A percentile compares a stretch with the other conserved stretches of the same genome.
Evolutionary conservation across 805 yeast genomes (phyloP).

Genomic region (Kregervanrija delftensis): DNA sequence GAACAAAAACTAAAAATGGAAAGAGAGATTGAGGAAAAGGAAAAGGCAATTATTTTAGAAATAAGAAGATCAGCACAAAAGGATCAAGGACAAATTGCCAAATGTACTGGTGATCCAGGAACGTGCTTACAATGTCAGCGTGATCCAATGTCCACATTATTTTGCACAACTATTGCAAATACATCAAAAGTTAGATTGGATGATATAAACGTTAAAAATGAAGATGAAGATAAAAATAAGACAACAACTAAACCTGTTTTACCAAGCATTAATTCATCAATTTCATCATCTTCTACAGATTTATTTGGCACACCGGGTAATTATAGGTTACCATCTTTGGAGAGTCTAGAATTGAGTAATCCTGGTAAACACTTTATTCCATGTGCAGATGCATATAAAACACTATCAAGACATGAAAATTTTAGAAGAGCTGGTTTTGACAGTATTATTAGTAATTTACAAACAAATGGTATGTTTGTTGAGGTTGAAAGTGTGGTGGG

Average conservation of each 20-base stretch:
- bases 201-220: no score
- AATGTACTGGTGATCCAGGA: conserved; percentile 85
- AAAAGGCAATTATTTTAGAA: conserved; percentile 8
- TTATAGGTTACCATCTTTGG: conserved; percentile 17
- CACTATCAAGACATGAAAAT: conserved; percentile 74
- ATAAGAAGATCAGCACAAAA: conserved; percentile 6
- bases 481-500: conserved; percentile 89
- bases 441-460: conserved; percentile 64
- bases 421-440: conserved; percentile 70
- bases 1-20: conserved; percentile 9
- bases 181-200: conserved; percentile 5
- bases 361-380: conserved; percentile 61
- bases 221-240: no score
- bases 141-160: conserved; percentile 83
- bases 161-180: conserved; percentile 76
- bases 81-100: conserved; percentile 25
- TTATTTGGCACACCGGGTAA: background rate
- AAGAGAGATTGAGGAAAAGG: conserved; percentile 10
- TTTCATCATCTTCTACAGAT: conserved; percentile 2
- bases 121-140: conserved; percentile 75
- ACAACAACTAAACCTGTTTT: no score
- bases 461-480: conserved; percentile 81
- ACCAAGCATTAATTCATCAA: background rate
- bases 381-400: conserved; percentile 84
- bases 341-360: conserved; percentile 22